These are phyloP conservation scores for Aspergillus quadricinctus DNA, from an alignment of 2,329 filamentous ascomycete species.

Conservation along the genomic window DNA sequence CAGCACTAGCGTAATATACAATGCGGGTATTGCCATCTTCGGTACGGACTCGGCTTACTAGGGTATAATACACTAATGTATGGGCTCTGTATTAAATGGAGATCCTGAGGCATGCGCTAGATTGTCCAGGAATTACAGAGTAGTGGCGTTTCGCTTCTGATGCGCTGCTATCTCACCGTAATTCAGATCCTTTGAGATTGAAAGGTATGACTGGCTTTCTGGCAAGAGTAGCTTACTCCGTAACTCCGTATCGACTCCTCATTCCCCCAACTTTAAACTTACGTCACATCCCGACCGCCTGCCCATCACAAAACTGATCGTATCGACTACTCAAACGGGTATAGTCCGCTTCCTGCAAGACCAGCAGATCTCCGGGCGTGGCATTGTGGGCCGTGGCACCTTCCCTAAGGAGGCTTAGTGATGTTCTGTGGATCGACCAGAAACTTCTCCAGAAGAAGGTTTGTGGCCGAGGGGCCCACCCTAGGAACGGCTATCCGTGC, in stretches of 20 bases:
- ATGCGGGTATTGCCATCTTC: neutral
- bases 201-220: neutral
- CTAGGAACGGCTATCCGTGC: neutral
- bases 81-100: neutral
- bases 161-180: too few species aligned
- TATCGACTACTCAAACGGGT: constrained; percentile 9
- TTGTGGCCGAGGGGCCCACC: constrained; percentile 5
- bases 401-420: constrained; percentile 10
- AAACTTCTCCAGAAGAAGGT: constrained; percentile 10
- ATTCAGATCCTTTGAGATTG: neutral
- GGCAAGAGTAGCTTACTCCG: too few species aligned
- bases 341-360: constrained; percentile 3
- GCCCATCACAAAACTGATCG: constrained; percentile 2
- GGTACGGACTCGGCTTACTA: neutral
- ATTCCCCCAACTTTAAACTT: neutral
- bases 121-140: neutral
- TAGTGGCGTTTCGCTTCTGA: neutral
- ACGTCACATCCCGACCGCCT: neutral
- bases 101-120: neutral
- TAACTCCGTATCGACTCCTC: too few species aligned
- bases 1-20: neutral
- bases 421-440: constrained; percentile 7
- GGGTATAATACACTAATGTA: neutral
- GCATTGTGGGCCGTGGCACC: constrained; percentile 12
- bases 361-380: constrained; percentile 16